Percentiles rank a stretch among this genome's conserved stretches.
These are phyloP conservation scores for Tilletia indica DNA, from an alignment of 1,284 basidiomycete genomes.

Conservation along the genomic window DNA sequence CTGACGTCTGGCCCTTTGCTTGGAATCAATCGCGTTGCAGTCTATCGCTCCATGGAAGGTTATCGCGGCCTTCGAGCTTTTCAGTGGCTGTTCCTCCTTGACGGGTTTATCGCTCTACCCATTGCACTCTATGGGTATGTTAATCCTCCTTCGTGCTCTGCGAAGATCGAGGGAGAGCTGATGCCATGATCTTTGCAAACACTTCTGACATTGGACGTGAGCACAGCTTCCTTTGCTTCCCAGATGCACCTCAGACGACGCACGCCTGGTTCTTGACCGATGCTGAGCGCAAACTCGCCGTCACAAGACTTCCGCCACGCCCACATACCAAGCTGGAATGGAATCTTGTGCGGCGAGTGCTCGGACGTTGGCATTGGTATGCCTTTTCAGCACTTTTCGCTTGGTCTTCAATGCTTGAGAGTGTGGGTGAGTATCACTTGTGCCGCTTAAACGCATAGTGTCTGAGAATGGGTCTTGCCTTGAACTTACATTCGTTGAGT, in stretches of 20 bases:
- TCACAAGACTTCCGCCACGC: constrained; percentile 49
- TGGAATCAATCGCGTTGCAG: no score
- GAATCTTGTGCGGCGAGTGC: constrained; percentile 61
- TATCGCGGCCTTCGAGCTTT: constrained; percentile 66
- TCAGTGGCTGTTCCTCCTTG: constrained; percentile 73
- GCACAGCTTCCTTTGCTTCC: constrained; percentile 62
- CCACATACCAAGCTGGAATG: constrained; percentile 57
- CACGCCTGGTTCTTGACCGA: constrained; percentile 67
- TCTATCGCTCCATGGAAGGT: constrained; percentile 62
- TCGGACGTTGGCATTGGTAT: constrained; percentile 71
- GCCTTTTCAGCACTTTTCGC: constrained; percentile 62
- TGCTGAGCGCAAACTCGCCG: constrained; percentile 59
- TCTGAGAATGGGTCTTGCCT: no score
- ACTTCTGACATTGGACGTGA: no score
- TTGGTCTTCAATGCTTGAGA: constrained; percentile 69
- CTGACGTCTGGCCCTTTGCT: no score
- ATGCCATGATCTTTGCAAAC: no score
- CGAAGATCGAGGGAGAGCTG: no score
- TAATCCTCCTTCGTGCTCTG: no score
- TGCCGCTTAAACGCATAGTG: no score
- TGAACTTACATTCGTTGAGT: no score
- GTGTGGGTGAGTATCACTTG: constrained; percentile 59
- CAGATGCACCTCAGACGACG: constrained; percentile 68
- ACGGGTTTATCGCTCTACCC: constrained; percentile 72
- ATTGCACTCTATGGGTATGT: constrained; percentile 66